Conservation (phyloP, 139 green algal genomes). For the Asterochloris erici region DNA sequence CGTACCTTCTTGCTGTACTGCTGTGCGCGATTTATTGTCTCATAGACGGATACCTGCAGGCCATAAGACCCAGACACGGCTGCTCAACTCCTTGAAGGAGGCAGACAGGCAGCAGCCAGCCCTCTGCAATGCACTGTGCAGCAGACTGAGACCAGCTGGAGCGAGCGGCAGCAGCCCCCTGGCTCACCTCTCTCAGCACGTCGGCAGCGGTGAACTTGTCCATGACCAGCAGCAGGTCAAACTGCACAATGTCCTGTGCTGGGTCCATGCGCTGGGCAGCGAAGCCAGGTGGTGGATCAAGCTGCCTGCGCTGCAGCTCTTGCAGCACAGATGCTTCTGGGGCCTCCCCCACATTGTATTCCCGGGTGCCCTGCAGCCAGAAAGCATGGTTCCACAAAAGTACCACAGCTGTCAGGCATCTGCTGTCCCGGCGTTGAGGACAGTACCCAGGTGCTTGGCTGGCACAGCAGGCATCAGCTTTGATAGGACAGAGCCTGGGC, state of each 20-base stretch:
- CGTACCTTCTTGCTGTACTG: slow-evolving; percentile 62
- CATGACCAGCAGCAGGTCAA: slow-evolving; percentile 76
- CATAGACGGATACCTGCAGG: slow-evolving; percentile 62
- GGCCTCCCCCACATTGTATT: slow-evolving; percentile 73
- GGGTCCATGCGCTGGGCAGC: slow-evolving; percentile 49
- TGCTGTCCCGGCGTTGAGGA: too few species aligned
- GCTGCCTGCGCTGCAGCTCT: slow-evolving; percentile 27
- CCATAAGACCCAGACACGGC: not conserved
- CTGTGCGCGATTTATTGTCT: slow-evolving; percentile 59
- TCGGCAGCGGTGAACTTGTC: slow-evolving; percentile 85
- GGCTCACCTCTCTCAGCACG: slow-evolving; percentile 72
- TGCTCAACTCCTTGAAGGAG: not conserved
- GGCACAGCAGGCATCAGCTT: too few species aligned
- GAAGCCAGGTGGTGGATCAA: slow-evolving; percentile 29
- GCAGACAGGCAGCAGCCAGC: not conserved
- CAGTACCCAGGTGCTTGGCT: too few species aligned
- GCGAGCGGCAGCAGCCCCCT: not conserved
- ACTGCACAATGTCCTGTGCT: slow-evolving; percentile 57
- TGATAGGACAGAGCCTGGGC: too few species aligned
- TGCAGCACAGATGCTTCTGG: slow-evolving; percentile 37
- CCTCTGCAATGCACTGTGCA: not conserved
- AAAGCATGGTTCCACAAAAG: not conserved
- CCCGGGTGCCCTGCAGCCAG: slow-evolving; percentile 43
- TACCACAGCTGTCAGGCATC: not conserved
- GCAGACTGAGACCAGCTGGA: not conserved